Evolutionary conservation across 2,329 filamentous ascomycete species (phyloP).

Genomic region (Apiospora aurea): DNA sequence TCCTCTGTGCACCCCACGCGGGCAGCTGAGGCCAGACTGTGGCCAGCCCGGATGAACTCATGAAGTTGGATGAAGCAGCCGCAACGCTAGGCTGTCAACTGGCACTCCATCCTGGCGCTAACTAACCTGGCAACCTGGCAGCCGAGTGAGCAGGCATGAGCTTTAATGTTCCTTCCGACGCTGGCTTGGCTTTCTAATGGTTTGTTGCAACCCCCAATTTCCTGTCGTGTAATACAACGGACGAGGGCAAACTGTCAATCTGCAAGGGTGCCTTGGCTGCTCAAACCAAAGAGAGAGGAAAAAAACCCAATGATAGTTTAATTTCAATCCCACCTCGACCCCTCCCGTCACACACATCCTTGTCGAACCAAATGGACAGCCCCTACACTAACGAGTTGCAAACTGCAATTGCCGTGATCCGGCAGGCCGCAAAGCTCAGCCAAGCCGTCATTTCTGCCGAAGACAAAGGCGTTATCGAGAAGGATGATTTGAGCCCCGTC

Average conservation of each 20-base stretch:
- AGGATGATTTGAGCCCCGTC: conserved; percentile 63
- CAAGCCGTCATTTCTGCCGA: conserved; percentile 54
- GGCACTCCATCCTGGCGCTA: neutral
- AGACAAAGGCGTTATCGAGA: conserved; percentile 59
- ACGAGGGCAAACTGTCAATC: neutral
- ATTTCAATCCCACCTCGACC: conserved; percentile 11
- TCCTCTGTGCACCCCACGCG: neutral
- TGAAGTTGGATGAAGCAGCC: no score
- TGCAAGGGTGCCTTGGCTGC: neutral
- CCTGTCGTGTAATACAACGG: neutral
- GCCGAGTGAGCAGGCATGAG: neutral
- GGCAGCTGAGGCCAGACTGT: neutral
- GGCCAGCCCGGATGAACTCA: no score
- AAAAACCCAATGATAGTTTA: neutral
- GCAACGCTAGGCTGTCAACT: neutral
- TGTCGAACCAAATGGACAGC: conserved; percentile 28
- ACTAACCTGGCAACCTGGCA: no score
- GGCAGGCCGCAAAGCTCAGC: conserved; percentile 55
- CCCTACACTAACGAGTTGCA: conserved; percentile 40
- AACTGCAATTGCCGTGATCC: conserved; percentile 40
- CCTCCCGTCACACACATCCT: neutral
- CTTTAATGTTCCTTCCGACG: neutral
- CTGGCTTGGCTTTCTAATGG: neutral
- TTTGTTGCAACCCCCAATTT: neutral
- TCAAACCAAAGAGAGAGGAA: neutral